These are phyloP conservation scores for Paramarasmius palmivorus DNA, from an alignment of 1,284 basidiomycete species.

Conservation along the genomic window DNA sequence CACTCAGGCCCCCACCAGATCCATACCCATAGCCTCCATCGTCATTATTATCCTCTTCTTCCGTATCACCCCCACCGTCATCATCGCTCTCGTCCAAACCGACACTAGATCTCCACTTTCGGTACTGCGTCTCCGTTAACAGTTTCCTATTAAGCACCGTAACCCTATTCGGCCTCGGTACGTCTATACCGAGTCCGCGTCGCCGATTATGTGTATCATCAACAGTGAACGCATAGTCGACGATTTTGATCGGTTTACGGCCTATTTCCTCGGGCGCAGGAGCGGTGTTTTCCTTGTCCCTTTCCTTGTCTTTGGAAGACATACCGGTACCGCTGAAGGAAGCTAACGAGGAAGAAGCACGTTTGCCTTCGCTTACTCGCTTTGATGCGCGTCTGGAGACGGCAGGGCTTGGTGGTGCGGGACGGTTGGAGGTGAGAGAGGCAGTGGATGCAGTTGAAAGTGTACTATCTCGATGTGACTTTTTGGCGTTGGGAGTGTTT, in stretches of 20 bases:
- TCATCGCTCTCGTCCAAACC: background rate
- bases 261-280: too few species aligned
- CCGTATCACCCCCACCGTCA: background rate
- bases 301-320: too few species aligned
- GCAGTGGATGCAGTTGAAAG: too few species aligned
- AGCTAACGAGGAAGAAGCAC: too few species aligned
- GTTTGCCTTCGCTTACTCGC: too few species aligned
- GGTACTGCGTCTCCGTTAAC: background rate
- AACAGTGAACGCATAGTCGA: background rate
- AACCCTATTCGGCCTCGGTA: slow-evolving; percentile 1
- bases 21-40: background rate
- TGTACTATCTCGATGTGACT: too few species aligned
- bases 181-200: background rate
- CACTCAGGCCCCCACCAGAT: background rate
- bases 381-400: too few species aligned
- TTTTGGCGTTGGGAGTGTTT: too few species aligned
- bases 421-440: too few species aligned
- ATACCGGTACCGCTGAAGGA: too few species aligned
- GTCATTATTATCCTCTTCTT: background rate
- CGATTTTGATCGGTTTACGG: background rate
- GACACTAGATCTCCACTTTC: background rate
- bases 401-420: too few species aligned
- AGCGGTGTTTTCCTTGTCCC: too few species aligned
- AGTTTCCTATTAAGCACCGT: background rate
- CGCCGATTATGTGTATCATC: background rate